Evolutionary conservation across 805 yeast genomes (phyloP).

Genomic region (Ogataea ramenticola): DNA sequence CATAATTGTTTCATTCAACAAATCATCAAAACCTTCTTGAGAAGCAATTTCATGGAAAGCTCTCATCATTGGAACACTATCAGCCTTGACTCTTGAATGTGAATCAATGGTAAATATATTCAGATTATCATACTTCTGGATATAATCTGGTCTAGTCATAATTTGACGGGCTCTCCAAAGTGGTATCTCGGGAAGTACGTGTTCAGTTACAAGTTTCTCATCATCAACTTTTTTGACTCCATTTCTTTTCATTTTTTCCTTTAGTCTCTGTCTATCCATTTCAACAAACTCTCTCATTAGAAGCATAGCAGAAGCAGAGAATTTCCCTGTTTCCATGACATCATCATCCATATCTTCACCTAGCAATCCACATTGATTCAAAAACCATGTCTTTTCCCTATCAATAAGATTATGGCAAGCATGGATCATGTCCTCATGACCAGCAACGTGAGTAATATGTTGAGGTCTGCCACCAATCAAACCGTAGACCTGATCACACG

Average conservation of each 20-base stretch:
- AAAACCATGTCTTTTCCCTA: constrained; percentile 77
- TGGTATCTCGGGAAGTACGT: constrained; percentile 64
- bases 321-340: constrained; percentile 79
- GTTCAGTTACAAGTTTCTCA: constrained; percentile 26
- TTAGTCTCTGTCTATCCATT: constrained; percentile 42
- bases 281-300: constrained; percentile 63
- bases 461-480: constrained; percentile 82
- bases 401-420: constrained; percentile 71
- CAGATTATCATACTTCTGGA: constrained; percentile 64
- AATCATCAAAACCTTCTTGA: constrained; percentile 62
- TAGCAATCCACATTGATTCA: constrained; percentile 72
- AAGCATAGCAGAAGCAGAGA: constrained; percentile 66
- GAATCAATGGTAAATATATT: constrained; percentile 78
- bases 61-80: constrained; percentile 84
- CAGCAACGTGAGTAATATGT: constrained; percentile 64
- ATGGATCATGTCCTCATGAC: constrained; percentile 44
- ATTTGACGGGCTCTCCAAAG: constrained; percentile 79
- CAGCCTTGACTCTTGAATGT: constrained; percentile 66
- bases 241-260: constrained; percentile 16
- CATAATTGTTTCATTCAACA: constrained; percentile 56
- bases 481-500: constrained; percentile 41
- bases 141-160: constrained; percentile 80
- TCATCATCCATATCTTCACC: constrained; percentile 84
- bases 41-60: constrained; percentile 74
- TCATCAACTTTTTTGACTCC: constrained; percentile 5